Percentiles rank a stretch among this genome's conserved stretches.
phyloP scores from a whole-genome alignment of 345 rosid species.

The Cardamine chenopodiifolia region DNA sequence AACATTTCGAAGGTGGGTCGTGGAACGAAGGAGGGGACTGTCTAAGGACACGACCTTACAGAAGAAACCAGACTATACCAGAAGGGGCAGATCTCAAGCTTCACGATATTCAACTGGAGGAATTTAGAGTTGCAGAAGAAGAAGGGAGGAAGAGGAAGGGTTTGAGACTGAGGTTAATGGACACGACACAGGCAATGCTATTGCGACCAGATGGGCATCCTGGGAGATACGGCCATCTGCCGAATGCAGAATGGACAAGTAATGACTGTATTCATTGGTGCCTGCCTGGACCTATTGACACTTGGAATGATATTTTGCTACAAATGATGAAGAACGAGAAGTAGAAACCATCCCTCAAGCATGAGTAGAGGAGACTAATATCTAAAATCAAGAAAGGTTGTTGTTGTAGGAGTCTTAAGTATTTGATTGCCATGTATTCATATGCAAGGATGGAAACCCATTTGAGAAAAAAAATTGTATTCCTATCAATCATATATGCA shows the following conservation, averaged over 20 bases:
- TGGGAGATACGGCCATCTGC: constrained; percentile 62
- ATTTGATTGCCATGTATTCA: constrained; percentile 16
- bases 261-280: constrained; percentile 89
- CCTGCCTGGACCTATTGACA: constrained; percentile 76
- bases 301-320: constrained; percentile 74
- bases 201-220: constrained; percentile 88
- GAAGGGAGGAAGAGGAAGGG: constrained; percentile 60
- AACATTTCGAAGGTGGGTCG: constrained; percentile 72
- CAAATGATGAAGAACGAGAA: constrained; percentile 52
- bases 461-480: constrained; percentile 14
- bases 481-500: constrained; percentile 36
- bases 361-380: neutral
- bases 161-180: constrained; percentile 57
- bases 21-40: constrained; percentile 85
- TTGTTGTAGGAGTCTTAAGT: constrained; percentile 20
- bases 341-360: constrained; percentile 17
- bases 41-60: constrained; percentile 55
- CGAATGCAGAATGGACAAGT: constrained; percentile 42
- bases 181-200: constrained; percentile 58
- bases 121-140: constrained; percentile 55
- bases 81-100: constrained; percentile 56
- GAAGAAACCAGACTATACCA: constrained; percentile 61
- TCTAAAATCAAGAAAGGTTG: constrained; percentile 3
- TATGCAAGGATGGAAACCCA: constrained; percentile 13
- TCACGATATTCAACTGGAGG: constrained; percentile 71